Evolutionary conservation across 306 rosid species (phyloP).

Genomic region (Cicer chorassanicum): DNA sequence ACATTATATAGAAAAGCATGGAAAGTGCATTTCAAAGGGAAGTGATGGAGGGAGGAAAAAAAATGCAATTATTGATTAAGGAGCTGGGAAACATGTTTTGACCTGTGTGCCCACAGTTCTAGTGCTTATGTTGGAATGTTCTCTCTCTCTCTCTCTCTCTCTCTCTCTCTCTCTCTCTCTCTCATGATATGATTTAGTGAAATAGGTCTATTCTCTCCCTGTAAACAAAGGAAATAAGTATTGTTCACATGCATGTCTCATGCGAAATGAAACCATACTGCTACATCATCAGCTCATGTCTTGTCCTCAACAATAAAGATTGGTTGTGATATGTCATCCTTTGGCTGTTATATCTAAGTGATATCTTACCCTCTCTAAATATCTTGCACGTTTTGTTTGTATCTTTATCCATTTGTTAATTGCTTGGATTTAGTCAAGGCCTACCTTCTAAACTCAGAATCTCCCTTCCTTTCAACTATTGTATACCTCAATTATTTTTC

Average conservation of each 20-base stretch:
- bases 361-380: conserved; percentile 49
- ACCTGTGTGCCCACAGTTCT: conserved; percentile 65
- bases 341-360: conserved; percentile 44
- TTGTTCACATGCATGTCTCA: conserved; percentile 62
- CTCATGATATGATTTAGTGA: conserved; percentile 15
- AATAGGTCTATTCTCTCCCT: conserved; percentile 37
- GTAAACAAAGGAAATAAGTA: conserved; percentile 38
- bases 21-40: conserved; percentile 46
- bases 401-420: conserved; percentile 40
- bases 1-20: conserved; percentile 56
- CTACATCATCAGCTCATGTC: conserved; percentile 57
- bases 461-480: conserved; percentile 41
- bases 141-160: conserved; percentile 31
- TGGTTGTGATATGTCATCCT: conserved; percentile 45
- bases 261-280: conserved; percentile 64
- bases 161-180: conserved; percentile 38
- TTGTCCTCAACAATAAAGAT: conserved; percentile 66
- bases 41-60: conserved; percentile 46
- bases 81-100: conserved; percentile 63
- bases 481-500: conserved; percentile 19
- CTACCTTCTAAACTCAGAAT: conserved; percentile 33
- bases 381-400: conserved; percentile 46
- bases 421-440: conserved; percentile 43
- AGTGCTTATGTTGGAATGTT: conserved; percentile 54
- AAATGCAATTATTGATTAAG: conserved; percentile 68